These are phyloP conservation scores for Termitomyces sp. DNA, from an alignment of 768 basidiomycete genomes.

Conservation along the genomic window DNA sequence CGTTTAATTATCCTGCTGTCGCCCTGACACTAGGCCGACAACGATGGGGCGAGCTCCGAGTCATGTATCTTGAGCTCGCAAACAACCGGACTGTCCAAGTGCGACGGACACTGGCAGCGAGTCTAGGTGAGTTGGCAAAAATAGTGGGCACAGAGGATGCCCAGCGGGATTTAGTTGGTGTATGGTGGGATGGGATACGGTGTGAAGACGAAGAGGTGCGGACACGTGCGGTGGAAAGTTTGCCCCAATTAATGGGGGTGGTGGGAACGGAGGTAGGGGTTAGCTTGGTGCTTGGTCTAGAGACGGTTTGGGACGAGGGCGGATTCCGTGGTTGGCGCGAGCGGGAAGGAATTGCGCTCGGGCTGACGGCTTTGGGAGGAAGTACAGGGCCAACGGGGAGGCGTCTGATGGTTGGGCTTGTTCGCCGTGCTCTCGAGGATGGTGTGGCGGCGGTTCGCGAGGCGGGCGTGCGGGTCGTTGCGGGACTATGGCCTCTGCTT, in stretches of 20 bases:
- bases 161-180: slow-evolving; percentile 61
- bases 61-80: slow-evolving; percentile 65
- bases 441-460: slow-evolving; percentile 84
- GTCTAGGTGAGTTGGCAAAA: slow-evolving; percentile 84
- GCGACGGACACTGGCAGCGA: slow-evolving; percentile 79
- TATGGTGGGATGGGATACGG: slow-evolving; percentile 65
- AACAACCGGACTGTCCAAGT: slow-evolving; percentile 62
- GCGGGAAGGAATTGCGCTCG: slow-evolving; percentile 64
- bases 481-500: slow-evolving; percentile 3
- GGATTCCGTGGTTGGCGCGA: slow-evolving; percentile 75
- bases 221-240: slow-evolving; percentile 65
- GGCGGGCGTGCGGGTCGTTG: slow-evolving; percentile 61
- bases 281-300: slow-evolving; percentile 43
- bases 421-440: slow-evolving; percentile 69
- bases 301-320: slow-evolving; percentile 56
- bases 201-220: slow-evolving; percentile 70
- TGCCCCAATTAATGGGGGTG: slow-evolving; percentile 54
- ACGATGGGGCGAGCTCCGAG: slow-evolving; percentile 74
- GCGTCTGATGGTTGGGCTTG: slow-evolving; percentile 49
- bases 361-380: slow-evolving; percentile 49
- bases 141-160: slow-evolving; percentile 77
- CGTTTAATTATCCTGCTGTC: slow-evolving; percentile 92
- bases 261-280: slow-evolving; percentile 49
- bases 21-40: slow-evolving; percentile 73
- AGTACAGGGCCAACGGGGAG: slow-evolving; percentile 40